A percentile compares a stretch with the other conserved stretches of the same genome.
Conservation (phyloP, 768 basidiomycete genomes). For the Termitomyces sp. region DNA sequence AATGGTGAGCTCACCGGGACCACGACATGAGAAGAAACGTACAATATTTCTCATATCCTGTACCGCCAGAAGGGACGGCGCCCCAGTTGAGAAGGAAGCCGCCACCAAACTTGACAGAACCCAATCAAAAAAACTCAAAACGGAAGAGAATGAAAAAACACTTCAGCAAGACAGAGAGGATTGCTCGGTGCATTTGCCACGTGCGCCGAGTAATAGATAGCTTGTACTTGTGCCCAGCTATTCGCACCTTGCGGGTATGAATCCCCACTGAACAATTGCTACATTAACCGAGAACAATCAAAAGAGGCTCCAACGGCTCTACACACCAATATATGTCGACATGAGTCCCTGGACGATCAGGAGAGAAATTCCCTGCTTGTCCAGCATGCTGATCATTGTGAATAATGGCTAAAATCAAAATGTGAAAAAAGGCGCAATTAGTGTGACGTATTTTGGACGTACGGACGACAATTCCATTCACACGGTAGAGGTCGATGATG, state of each 20-base stretch:
- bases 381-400: conserved; percentile 50
- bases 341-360: conserved; percentile 39
- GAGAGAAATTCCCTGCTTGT: conserved; percentile 45
- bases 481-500: conserved; percentile 40
- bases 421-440: neutral
- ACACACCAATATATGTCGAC: conserved; percentile 48
- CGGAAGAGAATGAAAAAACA: conserved; percentile 10
- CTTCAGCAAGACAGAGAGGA: conserved; percentile 51
- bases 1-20: neutral
- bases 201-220: conserved; percentile 44
- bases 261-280: conserved; percentile 33
- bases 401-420: conserved; percentile 34
- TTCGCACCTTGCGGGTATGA: conserved; percentile 48
- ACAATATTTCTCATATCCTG: conserved; percentile 51
- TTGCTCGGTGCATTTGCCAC: conserved; percentile 39
- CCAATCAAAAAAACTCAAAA: neutral
- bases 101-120: conserved; percentile 38
- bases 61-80: conserved; percentile 35
- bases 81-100: conserved; percentile 47
- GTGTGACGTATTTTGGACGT: conserved; percentile 14
- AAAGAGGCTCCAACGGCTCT: neutral
- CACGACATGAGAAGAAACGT: conserved; percentile 10
- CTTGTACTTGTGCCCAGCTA: conserved; percentile 47
- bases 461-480: conserved; percentile 47
- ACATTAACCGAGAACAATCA: neutral